A percentile compares a stretch with the other conserved stretches of the same genome.
phyloP scores from a whole-genome alignment of 192 early-diverging fungal species.

The Entomortierella beljakovae region DNA sequence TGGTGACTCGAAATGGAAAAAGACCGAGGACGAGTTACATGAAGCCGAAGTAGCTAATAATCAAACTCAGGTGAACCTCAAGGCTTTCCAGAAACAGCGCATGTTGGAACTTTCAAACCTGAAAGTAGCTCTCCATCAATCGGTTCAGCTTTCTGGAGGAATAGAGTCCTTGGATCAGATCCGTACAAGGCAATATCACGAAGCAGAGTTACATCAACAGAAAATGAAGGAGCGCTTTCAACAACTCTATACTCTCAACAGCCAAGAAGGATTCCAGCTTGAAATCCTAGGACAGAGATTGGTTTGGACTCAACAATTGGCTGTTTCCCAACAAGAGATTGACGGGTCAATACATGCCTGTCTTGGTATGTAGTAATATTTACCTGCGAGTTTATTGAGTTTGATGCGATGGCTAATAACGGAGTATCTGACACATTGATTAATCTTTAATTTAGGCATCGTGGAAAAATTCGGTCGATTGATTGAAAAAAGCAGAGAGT shows the following conservation, averaged over 20 bases:
- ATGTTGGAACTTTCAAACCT: constrained; percentile 39
- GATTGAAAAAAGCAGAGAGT: constrained; percentile 16
- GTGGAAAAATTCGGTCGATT: constrained; percentile 19
- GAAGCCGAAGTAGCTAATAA: constrained; percentile 34
- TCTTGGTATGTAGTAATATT: constrained; percentile 17
- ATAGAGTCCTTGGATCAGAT: constrained; percentile 43
- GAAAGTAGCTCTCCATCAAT: constrained; percentile 34
- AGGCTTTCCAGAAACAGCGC: constrained; percentile 33
- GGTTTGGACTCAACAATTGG: constrained; percentile 46
- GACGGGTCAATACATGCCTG: constrained; percentile 10
- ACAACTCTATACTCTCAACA: constrained; percentile 15
- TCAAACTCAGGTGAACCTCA: constrained; percentile 18
- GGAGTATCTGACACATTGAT: no score
- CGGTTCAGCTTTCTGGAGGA: constrained; percentile 30
- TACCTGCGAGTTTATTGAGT: no score
- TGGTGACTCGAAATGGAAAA: constrained; percentile 44
- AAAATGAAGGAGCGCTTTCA: constrained; percentile 25
- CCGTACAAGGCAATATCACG: constrained; percentile 36
- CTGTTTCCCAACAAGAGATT: constrained; percentile 19
- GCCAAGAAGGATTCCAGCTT: constrained; percentile 42
- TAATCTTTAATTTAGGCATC: constrained; percentile 7
- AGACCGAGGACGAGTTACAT: constrained; percentile 46
- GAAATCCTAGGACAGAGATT: constrained; percentile 48
- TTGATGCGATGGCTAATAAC: no score
- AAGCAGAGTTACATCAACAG: constrained; percentile 34